Evolutionary conservation across 805 yeast genomes (phyloP).

Genomic region (Yarrowia bubula): DNA sequence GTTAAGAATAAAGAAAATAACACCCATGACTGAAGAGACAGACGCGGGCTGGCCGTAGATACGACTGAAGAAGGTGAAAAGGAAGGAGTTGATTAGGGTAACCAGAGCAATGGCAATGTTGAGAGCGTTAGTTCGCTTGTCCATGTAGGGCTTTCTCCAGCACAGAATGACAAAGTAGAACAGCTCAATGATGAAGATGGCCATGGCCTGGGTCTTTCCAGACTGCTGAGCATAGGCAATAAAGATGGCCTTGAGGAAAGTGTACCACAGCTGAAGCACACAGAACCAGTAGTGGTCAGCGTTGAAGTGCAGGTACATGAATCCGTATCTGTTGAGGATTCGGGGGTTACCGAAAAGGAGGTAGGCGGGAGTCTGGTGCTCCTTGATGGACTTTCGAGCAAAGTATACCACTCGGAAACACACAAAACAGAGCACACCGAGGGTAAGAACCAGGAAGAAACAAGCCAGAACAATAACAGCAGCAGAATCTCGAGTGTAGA

Average conservation of each 20-base stretch:
- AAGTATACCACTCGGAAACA: slow-evolving; percentile 53
- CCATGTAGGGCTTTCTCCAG: slow-evolving; percentile 84
- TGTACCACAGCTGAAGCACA: slow-evolving; percentile 61
- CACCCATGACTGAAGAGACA: slow-evolving; percentile 89
- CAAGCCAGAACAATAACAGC: slow-evolving; percentile 83
- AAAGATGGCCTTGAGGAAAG: slow-evolving; percentile 7
- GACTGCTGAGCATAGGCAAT: slow-evolving; percentile 80
- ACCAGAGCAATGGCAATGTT: slow-evolving; percentile 82
- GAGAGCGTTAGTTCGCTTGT: slow-evolving; percentile 87
- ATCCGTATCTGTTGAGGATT: slow-evolving; percentile 84
- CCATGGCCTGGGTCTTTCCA: slow-evolving; percentile 80
- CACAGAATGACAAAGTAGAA: slow-evolving; percentile 63
- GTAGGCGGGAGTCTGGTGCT: slow-evolving; percentile 89
- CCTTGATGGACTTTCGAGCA: slow-evolving; percentile 54
- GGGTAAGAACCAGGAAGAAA: slow-evolving; percentile 60
- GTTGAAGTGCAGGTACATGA: slow-evolving; percentile 83
- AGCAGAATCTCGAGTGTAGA: slow-evolving; percentile 74
- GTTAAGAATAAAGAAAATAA: slow-evolving; percentile 83
- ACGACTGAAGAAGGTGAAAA: slow-evolving; percentile 85
- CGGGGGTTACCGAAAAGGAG: slow-evolving; percentile 79
- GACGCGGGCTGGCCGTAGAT: slow-evolving; percentile 78
- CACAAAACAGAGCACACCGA: slow-evolving; percentile 63
- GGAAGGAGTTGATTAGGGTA: slow-evolving; percentile 75
- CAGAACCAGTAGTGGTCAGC: slow-evolving; percentile 87
- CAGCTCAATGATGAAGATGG: slow-evolving; percentile 74